Conservation (phyloP, 2,329 filamentous ascomycete genomes). For the Ascocoryne sarcoides region DNA sequence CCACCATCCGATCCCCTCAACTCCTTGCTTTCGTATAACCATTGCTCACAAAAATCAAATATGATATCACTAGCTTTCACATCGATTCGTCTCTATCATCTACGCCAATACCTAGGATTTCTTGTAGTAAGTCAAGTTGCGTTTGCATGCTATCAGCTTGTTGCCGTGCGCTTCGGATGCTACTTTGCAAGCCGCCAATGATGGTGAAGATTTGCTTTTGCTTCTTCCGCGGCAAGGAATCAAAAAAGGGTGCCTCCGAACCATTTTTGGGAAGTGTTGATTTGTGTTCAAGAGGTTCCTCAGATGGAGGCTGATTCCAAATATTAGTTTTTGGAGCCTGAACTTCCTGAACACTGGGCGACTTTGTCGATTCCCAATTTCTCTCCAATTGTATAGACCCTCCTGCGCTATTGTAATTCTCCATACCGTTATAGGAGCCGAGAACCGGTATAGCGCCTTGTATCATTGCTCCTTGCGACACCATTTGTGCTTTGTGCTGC, state of each 20-base stretch:
- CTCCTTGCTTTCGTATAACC: too few species aligned
- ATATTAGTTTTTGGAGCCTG: too few species aligned
- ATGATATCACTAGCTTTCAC: too few species aligned
- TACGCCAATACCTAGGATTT: slow-evolving; percentile 13
- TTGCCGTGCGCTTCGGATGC: slow-evolving; percentile 15
- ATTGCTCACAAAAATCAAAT: too few species aligned
- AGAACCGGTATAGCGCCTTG: too few species aligned
- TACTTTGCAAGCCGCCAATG: slow-evolving; percentile 21
- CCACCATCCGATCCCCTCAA: too few species aligned
- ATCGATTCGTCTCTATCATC: slow-evolving; percentile 8
- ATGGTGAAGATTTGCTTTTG: slow-evolving; percentile 20
- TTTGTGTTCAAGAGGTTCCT: background rate
- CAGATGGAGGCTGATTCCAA: background rate
- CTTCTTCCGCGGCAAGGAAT: slow-evolving; percentile 19
- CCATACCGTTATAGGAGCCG: too few species aligned
- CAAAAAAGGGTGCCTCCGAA: slow-evolving; percentile 13
- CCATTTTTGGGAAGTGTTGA: background rate
- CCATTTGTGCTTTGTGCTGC: slow-evolving; percentile 1
- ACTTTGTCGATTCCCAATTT: too few species aligned
- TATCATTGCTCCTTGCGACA: slow-evolving; percentile 1
- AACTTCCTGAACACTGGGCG: background rate
- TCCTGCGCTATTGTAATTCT: background rate
- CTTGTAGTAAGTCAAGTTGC: slow-evolving; percentile 17
- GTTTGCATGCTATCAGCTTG: slow-evolving; percentile 21
- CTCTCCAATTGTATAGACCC: background rate